A percentile compares a stretch with the other conserved stretches of the same genome.
Evolutionary conservation across 805 yeast species (phyloP).

Genomic region (Candida coleopterorum): DNA sequence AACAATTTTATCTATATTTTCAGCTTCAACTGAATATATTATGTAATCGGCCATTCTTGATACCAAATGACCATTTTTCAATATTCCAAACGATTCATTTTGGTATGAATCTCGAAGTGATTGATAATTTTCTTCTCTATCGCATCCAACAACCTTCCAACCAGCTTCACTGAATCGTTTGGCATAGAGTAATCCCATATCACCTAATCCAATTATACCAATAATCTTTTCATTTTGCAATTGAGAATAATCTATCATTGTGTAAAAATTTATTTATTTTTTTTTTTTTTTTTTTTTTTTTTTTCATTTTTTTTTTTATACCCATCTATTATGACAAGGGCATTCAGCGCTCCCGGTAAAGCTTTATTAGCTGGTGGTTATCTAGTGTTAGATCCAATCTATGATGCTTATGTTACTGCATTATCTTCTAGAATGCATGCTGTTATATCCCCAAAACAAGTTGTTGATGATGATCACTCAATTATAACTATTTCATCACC

Average conservation of each 20-base stretch:
- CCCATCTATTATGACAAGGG: conserved; percentile 25
- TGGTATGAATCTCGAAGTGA: conserved; percentile 35
- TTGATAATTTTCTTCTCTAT: conserved; percentile 61
- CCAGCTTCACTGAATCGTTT: conserved; percentile 72
- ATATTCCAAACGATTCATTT: conserved; percentile 47
- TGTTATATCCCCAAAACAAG: conserved; percentile 18
- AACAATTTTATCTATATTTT: conserved; percentile 69
- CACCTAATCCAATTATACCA: conserved; percentile 95
- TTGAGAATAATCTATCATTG: no score
- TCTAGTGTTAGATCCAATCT: conserved; percentile 75
- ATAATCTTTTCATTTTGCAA: conserved; percentile 45
- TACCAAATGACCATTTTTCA: conserved; percentile 79
- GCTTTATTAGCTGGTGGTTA: conserved; percentile 95
- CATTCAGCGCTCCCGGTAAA: conserved; percentile 93
- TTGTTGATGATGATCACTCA: conserved; percentile 10
- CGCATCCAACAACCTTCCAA: conserved; percentile 88
- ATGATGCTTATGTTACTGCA: conserved; percentile 77
- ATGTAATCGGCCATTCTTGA: conserved; percentile 77
- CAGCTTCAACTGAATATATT: conserved; percentile 92
- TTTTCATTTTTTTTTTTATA: not conserved
- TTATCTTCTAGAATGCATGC: conserved; percentile 89
- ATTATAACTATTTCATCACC: conserved; percentile 57
- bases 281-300: no score
- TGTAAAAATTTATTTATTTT: no score
- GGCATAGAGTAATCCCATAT: conserved; percentile 93